phyloP scores from a whole-genome alignment of 306 rosid genomes.

The Luffa acutangula region DNA sequence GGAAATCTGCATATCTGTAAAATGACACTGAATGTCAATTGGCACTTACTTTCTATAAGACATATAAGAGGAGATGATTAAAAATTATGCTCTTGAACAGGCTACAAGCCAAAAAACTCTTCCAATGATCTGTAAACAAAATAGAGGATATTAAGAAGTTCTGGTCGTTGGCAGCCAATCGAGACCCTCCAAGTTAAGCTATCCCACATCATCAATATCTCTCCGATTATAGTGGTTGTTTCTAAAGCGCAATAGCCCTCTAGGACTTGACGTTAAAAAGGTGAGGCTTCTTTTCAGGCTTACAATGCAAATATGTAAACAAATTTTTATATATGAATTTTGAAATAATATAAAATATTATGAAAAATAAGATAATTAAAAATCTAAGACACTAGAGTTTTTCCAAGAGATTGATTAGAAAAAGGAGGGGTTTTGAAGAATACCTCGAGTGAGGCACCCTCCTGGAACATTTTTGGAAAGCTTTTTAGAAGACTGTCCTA shows the following conservation, averaged over 20 bases:
- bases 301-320: neutral
- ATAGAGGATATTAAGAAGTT: neutral
- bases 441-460: neutral
- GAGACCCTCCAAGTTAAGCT: neutral
- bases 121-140: neutral
- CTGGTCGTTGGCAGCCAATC: neutral
- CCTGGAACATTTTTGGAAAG: neutral
- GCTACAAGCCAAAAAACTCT: neutral
- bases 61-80: neutral
- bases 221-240: neutral
- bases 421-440: neutral
- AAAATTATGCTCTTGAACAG: neutral
- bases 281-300: neutral
- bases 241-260: neutral
- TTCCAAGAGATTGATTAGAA: neutral
- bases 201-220: neutral
- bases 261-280: no score
- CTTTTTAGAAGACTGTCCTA: neutral
- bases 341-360: neutral
- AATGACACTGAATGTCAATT: constrained; percentile 9
- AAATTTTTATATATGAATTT: neutral
- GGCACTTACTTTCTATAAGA: neutral
- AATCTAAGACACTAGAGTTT: neutral
- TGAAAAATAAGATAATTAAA: neutral
- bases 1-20: constrained; percentile 88